Evolutionary conservation across 495 filamentous ascomycete species (phyloP).

Genomic region (Neurospora pannonica): DNA sequence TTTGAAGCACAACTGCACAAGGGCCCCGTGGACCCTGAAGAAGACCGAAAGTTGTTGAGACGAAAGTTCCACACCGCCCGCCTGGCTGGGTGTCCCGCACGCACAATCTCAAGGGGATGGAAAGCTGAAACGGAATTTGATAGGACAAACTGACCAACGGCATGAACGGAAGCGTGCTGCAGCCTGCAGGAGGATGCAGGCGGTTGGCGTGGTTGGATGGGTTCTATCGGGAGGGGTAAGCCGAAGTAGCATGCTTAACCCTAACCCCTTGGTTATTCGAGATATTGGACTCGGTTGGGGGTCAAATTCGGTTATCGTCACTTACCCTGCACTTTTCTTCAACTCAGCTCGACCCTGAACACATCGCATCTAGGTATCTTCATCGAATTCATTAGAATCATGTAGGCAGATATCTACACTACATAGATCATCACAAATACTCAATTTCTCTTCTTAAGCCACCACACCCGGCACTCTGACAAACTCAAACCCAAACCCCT

Average conservation of each 20-base stretch:
- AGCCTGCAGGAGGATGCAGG: not conserved
- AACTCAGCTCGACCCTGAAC: not conserved
- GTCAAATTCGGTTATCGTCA: not conserved
- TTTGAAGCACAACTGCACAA: not conserved
- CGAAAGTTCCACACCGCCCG: not conserved
- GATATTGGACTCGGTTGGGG: not conserved
- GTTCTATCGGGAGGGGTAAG: not conserved
- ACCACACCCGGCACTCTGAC: conserved; percentile 3
- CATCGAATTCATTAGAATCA: not conserved
- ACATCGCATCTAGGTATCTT: not conserved
- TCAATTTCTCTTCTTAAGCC: not conserved
- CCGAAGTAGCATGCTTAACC: not conserved
- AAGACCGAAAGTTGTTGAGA: not conserved
- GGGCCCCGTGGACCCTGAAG: not conserved
- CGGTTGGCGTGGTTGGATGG: not conserved
- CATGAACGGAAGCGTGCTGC: not conserved
- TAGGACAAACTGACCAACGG: not conserved
- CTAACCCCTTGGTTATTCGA: not conserved
- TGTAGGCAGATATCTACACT: not conserved
- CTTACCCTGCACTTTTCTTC: not conserved
- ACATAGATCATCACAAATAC: not conserved
- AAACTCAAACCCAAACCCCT: conserved; percentile 34
- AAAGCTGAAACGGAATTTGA: not conserved
- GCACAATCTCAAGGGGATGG: not conserved
- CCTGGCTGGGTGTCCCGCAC: not conserved